These are phyloP conservation scores for Chlorella sp. DNA, from an alignment of 139 green algal genomes.

Conservation along the genomic window DNA sequence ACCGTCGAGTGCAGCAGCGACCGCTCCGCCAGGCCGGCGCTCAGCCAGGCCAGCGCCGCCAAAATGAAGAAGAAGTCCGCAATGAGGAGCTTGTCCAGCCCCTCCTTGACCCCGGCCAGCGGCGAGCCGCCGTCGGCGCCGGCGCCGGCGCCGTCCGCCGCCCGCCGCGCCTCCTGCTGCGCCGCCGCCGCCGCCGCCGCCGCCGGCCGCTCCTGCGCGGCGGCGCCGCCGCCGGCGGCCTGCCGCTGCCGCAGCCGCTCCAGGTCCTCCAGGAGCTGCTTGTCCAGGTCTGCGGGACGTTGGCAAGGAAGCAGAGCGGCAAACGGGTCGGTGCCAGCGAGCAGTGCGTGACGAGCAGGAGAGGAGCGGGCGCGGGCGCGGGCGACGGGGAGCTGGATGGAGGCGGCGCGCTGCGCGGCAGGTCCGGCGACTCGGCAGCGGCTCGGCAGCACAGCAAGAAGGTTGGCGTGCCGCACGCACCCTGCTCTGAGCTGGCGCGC, in stretches of 20 bases:
- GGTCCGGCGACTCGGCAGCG: too few species aligned
- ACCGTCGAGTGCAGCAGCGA: constrained; percentile 39
- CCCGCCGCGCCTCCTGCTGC: not conserved
- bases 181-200: not conserved
- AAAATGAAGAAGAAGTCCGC: constrained; percentile 90
- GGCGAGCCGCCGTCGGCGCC: not conserved
- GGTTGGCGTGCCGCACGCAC: too few species aligned
- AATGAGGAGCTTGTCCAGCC: constrained; percentile 77
- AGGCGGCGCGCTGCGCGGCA: too few species aligned
- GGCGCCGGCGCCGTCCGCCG: not conserved
- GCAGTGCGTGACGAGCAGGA: too few species aligned
- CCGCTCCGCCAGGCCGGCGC: constrained; percentile 54
- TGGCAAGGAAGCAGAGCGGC: too few species aligned
- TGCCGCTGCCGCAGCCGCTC: constrained; percentile 41
- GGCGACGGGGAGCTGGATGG: too few species aligned
- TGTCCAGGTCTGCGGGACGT: constrained; percentile 63
- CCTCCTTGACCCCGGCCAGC: constrained; percentile 38
- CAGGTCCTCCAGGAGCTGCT: constrained; percentile 57
- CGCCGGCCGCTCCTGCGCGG: too few species aligned
- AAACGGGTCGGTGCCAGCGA: too few species aligned
- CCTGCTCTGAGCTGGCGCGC: too few species aligned
- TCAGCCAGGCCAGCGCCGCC: constrained; percentile 72
- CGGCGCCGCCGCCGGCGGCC: not conserved
- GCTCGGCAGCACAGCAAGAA: too few species aligned
- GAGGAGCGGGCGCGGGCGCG: too few species aligned